Base-by-base conservation (phyloP, 192 early-diverging fungal genomes). In the Podila verticillata region DNA sequence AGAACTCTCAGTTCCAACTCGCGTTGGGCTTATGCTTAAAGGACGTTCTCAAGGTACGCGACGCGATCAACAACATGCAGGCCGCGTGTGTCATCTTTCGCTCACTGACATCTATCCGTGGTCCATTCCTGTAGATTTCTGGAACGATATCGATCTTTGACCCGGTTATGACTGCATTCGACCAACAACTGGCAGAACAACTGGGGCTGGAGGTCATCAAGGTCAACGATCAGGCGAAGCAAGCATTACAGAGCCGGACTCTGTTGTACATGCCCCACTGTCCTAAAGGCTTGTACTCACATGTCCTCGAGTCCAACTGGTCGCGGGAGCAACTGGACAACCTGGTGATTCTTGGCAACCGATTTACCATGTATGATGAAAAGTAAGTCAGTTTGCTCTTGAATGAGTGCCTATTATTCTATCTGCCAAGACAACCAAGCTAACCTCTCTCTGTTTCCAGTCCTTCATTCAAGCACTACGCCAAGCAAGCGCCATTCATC, bases 201-300 rank as follows among this genome's bases (percentile, higher is more conserved):
- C 29, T 80, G 20, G 77, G 77, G 7, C 26, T 72, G 6, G 17
- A n/a, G 19, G 70, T 72, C 7, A n/a, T 80, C 30, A 49, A 58
- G 13, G 61, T 15, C 2, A 59, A 69, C 0, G 73, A 79, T 48
- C 72, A 69, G 29, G 49, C 84, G 13, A 73, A 79, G 15, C 48
- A 66, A 5, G 7, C n/a, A 7, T 48, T 79, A 4, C 35, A 61
- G 32, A 22, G 60, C 13, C 61, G 59, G 15, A 85, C 84, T 15
- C 44, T 85, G 4, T 58, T 82, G 17, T 85, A 72, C 47, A 85
- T 85, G 84, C 84, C 84, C 2, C 84, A 85, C 60, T 85, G 84
- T 32, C 84, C 84, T 13, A 72, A 80, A 48, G 80, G 80, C 15
- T 70, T 85, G 22, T 85, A 85, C 32, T 79, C 81, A 17, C 72